Evolutionary conservation across 208 protist species (phyloP).

Genomic region (Trypanosoma theileri): DNA sequence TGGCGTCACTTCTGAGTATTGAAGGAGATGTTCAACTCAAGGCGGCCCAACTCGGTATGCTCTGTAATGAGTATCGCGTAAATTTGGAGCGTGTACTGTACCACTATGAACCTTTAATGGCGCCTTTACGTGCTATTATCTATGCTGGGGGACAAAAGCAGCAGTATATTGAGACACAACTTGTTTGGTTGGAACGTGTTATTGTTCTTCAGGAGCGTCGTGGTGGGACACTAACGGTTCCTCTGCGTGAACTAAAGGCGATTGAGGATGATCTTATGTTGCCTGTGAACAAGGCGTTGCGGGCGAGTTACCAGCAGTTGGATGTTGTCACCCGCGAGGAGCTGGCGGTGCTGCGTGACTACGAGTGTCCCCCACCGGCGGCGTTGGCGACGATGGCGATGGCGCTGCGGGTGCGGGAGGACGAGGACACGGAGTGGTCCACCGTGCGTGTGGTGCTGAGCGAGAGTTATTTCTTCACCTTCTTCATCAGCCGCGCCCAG

Average conservation of each 20-base stretch:
- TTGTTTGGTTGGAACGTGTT: constrained; percentile 66
- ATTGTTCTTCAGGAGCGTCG: constrained; percentile 57
- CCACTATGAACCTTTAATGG: constrained; percentile 62
- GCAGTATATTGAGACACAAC: constrained; percentile 42
- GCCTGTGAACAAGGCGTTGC: constrained; percentile 33
- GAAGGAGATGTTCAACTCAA: constrained; percentile 65
- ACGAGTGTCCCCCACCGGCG: constrained; percentile 54
- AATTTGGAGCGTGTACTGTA: constrained; percentile 53
- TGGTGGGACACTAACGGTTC: constrained; percentile 32
- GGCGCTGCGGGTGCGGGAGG: constrained; percentile 60
- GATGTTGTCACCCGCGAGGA: constrained; percentile 42
- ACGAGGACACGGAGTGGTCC: constrained; percentile 43
- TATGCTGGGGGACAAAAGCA: constrained; percentile 39
- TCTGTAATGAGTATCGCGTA: constrained; percentile 67
- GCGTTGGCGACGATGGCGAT: constrained; percentile 70
- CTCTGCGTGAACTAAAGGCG: constrained; percentile 39
- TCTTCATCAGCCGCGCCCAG: constrained; percentile 67
- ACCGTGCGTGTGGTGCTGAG: constrained; percentile 70
- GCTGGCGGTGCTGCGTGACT: constrained; percentile 60
- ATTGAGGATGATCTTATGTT: constrained; percentile 45
- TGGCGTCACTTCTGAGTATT: constrained; percentile 36
- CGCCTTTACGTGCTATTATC: constrained; percentile 43
- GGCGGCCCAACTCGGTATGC: constrained; percentile 56
- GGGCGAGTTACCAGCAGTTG: constrained; percentile 56
- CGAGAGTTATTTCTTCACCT: constrained; percentile 70